phyloP scores from a whole-genome alignment of 148 eudicot species.

The Rhododendron kiyosumense region DNA sequence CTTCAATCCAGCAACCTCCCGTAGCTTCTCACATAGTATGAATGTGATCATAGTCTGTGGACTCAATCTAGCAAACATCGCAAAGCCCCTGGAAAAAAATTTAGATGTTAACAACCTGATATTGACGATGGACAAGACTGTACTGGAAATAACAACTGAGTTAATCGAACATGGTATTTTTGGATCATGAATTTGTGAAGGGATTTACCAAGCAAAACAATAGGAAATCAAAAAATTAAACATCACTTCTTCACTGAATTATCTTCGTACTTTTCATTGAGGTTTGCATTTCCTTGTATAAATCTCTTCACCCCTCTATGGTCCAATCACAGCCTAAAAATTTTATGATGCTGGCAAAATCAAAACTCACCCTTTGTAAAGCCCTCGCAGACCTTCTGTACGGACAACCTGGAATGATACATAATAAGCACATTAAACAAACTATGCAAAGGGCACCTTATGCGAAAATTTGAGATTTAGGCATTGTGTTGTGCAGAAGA shows the following conservation, averaged over 20 bases:
- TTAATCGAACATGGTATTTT: neutral
- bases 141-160: neutral
- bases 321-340: neutral
- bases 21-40: constrained; percentile 77
- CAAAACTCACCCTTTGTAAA: constrained; percentile 84
- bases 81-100: constrained; percentile 52
- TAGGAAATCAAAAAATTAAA: neutral
- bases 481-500: neutral
- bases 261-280: neutral
- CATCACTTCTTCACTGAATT: neutral
- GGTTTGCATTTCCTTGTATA: neutral
- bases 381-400: constrained; percentile 79
- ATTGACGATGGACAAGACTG: neutral
- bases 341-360: neutral
- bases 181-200: neutral
- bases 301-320: neutral
- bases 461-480: neutral
- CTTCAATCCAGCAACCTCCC: constrained; percentile 66
- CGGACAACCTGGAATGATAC: constrained; percentile 53
- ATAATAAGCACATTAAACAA: constrained; percentile 10
- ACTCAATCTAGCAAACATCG: constrained; percentile 81
- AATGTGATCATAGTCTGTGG: constrained; percentile 90
- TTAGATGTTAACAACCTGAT: neutral
- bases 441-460: neutral
- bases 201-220: neutral